These are phyloP conservation scores for Dendrobium nobile DNA, from an alignment of 106 monocot species.

Conservation along the genomic window DNA sequence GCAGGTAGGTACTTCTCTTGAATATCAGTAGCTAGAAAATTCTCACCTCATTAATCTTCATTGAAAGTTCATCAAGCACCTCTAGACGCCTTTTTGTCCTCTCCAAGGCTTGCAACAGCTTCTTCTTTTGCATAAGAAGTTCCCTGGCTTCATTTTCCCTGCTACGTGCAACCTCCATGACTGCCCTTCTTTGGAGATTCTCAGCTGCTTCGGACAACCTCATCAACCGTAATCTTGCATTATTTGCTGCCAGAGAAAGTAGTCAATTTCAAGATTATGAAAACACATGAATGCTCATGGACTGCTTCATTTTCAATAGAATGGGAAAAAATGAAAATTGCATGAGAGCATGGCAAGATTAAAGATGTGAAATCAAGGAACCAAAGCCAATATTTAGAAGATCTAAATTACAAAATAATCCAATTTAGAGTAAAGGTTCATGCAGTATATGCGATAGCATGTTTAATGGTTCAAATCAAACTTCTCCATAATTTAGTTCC, in stretches of 20 bases:
- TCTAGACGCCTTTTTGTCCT: slow-evolving; percentile 59
- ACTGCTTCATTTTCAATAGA: neutral
- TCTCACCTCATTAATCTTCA: slow-evolving; percentile 64
- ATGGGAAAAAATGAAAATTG: neutral
- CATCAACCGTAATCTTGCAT: slow-evolving; percentile 57
- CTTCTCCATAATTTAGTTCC: too few relatives aligned
- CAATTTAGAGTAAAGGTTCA: too few relatives aligned
- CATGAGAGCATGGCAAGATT: neutral
- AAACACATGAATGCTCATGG: neutral
- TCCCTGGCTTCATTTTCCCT: slow-evolving; percentile 66
- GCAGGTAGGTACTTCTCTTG: neutral
- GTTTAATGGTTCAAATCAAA: too few relatives aligned
- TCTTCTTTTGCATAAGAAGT: slow-evolving; percentile 61
- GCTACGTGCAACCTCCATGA: slow-evolving; percentile 31
- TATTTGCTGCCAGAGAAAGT: slow-evolving; percentile 45
- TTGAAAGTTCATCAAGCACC: slow-evolving; percentile 56
- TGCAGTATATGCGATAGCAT: too few relatives aligned
- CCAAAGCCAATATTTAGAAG: neutral
- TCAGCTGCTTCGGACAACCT: slow-evolving; percentile 69
- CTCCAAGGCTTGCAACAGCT: slow-evolving; percentile 59
- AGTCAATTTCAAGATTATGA: neutral
- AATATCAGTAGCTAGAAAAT: neutral
- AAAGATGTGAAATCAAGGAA: neutral
- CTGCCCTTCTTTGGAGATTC: slow-evolving; percentile 63
- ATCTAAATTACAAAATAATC: neutral